Evolutionary conservation across 306 rosid genomes (phyloP).

Genomic region (Rubus idaeus): DNA sequence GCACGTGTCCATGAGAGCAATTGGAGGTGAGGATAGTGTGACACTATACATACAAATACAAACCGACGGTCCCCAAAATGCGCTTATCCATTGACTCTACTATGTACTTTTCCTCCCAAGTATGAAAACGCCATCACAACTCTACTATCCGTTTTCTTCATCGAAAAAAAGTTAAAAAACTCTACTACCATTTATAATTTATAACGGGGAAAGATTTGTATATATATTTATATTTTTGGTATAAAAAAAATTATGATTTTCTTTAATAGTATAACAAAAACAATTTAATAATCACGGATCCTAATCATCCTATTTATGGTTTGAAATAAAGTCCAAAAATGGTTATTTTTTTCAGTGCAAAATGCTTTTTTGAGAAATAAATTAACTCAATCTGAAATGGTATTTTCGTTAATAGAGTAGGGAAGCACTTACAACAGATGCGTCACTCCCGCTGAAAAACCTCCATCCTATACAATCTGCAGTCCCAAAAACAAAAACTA

Average conservation of each 20-base stretch:
- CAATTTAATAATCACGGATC: no score
- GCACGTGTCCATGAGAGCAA: constrained; percentile 40
- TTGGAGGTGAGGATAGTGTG: constrained; percentile 22
- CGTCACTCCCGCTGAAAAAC: constrained; percentile 57
- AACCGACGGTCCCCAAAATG: constrained; percentile 27
- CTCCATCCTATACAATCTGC: constrained; percentile 82
- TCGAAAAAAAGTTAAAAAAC: no score
- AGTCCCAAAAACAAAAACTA: constrained; percentile 14
- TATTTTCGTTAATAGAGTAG: constrained; percentile 23
- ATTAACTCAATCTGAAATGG: constrained; percentile 3
- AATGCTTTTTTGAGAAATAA: not conserved
- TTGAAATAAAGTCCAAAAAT: not conserved
- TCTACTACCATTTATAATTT: no score
- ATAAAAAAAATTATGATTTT: no score
- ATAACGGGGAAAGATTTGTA: no score
- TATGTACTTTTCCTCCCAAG: not conserved
- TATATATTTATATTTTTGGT: no score
- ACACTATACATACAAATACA: constrained; percentile 17
- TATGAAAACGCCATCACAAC: constrained; percentile 22
- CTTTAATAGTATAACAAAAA: no score
- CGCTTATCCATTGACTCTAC: constrained; percentile 23
- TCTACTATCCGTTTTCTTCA: no score
- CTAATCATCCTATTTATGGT: not conserved
- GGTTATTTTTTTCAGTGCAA: not conserved
- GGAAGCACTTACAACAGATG: constrained; percentile 55